These are phyloP conservation scores for Metschnikowia vanudenii DNA, from an alignment of 805 yeast genomes.

Conservation along the genomic window DNA sequence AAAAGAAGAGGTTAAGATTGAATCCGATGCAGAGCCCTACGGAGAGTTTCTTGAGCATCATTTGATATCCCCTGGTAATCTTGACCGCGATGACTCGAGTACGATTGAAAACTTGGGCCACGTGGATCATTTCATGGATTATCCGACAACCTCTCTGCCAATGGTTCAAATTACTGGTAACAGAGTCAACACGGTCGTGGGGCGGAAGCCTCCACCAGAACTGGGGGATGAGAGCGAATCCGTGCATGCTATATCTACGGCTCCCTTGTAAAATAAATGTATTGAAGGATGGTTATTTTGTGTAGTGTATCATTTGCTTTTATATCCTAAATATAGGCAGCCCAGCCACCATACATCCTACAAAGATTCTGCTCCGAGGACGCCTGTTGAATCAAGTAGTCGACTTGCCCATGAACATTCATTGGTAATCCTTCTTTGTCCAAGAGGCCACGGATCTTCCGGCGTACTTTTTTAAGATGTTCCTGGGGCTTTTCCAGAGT, in stretches of 20 bases:
- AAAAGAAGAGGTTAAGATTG: neutral
- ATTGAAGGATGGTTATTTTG: neutral
- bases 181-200: neutral
- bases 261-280: constrained; percentile 2
- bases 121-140: neutral
- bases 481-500: constrained; percentile 53
- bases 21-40: neutral
- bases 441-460: constrained; percentile 82
- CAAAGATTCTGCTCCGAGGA: constrained; percentile 66
- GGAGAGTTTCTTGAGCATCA: neutral
- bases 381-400: constrained; percentile 81
- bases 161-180: neutral
- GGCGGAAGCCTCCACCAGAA: constrained; percentile 7
- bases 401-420: constrained; percentile 91
- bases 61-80: neutral
- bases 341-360: constrained; percentile 95
- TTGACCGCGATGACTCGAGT: neutral
- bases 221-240: neutral
- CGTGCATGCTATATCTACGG: constrained; percentile 5
- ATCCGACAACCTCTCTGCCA: neutral
- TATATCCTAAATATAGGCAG: constrained; percentile 27
- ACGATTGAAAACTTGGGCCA: neutral
- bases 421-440: constrained; percentile 77
- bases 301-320: neutral
- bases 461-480: constrained; percentile 68